These are phyloP conservation scores for Brassica nigra DNA, from an alignment of 345 rosid species.

Conservation along the genomic window DNA sequence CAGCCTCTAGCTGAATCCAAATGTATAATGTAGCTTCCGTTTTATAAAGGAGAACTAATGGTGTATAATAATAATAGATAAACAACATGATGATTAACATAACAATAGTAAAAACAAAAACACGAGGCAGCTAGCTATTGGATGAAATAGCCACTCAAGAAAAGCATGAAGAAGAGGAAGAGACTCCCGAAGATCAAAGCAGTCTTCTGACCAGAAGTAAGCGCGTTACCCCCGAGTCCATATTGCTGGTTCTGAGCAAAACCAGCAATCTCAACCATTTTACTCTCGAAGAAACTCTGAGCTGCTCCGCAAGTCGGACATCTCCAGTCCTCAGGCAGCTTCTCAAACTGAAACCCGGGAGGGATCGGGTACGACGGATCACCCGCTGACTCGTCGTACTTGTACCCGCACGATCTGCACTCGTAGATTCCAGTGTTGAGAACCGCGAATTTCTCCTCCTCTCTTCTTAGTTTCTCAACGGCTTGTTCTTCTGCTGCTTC, in stretches of 20 bases:
- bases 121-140: conserved; percentile 32
- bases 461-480: conserved; percentile 47
- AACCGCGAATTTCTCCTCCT: conserved; percentile 93
- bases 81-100: neutral
- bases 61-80: neutral
- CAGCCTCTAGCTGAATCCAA: neutral
- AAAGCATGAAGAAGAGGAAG: conserved; percentile 64
- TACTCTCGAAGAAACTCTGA: conserved; percentile 77
- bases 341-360: conserved; percentile 77
- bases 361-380: conserved; percentile 89
- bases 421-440: conserved; percentile 92
- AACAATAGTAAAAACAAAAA: neutral
- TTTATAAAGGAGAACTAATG: neutral
- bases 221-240: conserved; percentile 85
- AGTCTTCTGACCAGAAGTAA: conserved; percentile 89
- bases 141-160: conserved; percentile 82
- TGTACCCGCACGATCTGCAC: conserved; percentile 93
- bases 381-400: conserved; percentile 85
- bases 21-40: neutral
- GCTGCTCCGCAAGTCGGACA: conserved; percentile 97
- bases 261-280: conserved; percentile 96
- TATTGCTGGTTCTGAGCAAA: conserved; percentile 94
- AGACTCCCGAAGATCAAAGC: conserved; percentile 77
- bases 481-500: neutral
- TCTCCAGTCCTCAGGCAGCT: conserved; percentile 90